phyloP scores from a whole-genome alignment of 257 asterid species.

The Solanum pimpinellifolium region DNA sequence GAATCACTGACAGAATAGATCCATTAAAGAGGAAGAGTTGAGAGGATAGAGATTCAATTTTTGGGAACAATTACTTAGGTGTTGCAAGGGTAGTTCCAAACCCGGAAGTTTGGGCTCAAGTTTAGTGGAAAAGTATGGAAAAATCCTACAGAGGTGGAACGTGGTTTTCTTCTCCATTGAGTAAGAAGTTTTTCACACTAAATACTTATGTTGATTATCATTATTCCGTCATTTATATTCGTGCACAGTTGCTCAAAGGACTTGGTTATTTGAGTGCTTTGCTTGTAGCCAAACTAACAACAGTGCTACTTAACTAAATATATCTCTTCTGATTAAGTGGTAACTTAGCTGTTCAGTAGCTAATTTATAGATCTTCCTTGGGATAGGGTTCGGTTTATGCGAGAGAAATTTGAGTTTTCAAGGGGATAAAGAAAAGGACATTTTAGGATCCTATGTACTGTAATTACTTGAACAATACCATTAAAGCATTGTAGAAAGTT shows the following conservation, averaged over 20 bases:
- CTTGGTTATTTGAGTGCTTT: background rate
- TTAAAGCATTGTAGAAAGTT: background rate
- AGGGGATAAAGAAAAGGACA: background rate
- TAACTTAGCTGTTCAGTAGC: background rate
- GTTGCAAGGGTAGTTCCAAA: background rate
- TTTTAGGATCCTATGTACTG: background rate
- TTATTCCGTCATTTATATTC: background rate
- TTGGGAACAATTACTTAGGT: background rate
- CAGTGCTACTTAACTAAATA: background rate
- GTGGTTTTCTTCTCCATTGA: background rate
- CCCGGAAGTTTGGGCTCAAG: background rate
- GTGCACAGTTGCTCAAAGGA: background rate
- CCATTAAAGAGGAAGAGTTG: background rate
- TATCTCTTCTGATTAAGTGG: background rate
- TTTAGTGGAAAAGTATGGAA: background rate
- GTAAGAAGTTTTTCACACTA: background rate
- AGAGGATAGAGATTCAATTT: background rate
- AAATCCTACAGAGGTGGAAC: background rate
- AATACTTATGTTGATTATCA: background rate
- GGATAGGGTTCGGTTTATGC: background rate
- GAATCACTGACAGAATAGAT: background rate
- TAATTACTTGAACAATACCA: background rate
- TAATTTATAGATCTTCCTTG: background rate
- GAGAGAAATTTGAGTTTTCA: background rate
- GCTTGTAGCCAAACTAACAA: background rate